Percentiles rank a stretch among this genome's conserved stretches.
Conservation (phyloP, 1,284 basidiomycete genomes). For the Ganoderma boninense region DNA sequence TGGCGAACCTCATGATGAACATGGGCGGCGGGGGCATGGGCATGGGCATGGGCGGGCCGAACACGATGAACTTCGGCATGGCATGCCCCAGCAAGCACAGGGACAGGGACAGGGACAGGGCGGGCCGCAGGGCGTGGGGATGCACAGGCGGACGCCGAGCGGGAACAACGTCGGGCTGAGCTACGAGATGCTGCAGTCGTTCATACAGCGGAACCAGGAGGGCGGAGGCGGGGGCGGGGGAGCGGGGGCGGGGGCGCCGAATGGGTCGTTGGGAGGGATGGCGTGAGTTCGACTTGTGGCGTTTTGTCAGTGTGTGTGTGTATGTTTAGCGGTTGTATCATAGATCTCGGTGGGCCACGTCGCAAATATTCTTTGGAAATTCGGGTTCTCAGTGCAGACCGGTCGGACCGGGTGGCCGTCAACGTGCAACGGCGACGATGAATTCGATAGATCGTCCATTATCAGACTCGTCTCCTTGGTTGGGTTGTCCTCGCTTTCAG, state of each 20-base stretch:
- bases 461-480: background rate
- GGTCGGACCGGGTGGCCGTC: background rate
- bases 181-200: constrained; percentile 67
- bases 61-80: constrained; percentile 21
- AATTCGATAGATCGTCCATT: background rate
- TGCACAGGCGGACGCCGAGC: constrained; percentile 37
- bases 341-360: background rate
- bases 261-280: constrained; percentile 27
- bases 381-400: background rate
- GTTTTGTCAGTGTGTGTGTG: no score
- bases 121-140: constrained; percentile 15
- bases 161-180: constrained; percentile 42
- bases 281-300: background rate
- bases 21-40: constrained; percentile 3
- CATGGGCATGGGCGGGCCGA: constrained; percentile 5
- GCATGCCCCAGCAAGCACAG: constrained; percentile 21
- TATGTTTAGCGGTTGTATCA: background rate
- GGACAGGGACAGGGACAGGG: constrained; percentile 9
- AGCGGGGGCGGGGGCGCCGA: constrained; percentile 7
- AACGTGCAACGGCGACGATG: background rate
- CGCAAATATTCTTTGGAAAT: background rate
- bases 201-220: constrained; percentile 59
- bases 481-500: background rate
- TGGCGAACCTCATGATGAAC: constrained; percentile 14
- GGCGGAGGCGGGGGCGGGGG: constrained; percentile 14